Evolutionary conservation across 306 rosid species (phyloP).

Genomic region (Vicia sativa): DNA sequence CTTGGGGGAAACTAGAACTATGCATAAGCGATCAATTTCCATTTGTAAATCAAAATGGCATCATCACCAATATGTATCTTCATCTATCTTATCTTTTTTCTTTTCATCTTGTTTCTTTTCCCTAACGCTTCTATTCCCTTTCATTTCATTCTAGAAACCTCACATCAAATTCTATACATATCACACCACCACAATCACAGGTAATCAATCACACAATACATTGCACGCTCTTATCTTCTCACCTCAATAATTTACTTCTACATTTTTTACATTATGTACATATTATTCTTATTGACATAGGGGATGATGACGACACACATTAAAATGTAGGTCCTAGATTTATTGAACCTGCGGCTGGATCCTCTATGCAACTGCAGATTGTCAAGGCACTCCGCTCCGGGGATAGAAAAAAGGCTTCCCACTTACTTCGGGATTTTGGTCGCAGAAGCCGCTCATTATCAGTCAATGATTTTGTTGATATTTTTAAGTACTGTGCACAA

Average conservation of each 20-base stretch:
- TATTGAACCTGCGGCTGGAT: too few relatives aligned
- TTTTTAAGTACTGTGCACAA: constrained; percentile 65
- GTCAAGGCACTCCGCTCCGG: constrained; percentile 64
- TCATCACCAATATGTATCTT: constrained; percentile 46
- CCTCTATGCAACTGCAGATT: constrained; percentile 56
- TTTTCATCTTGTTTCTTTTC: not conserved
- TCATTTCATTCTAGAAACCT: constrained; percentile 30
- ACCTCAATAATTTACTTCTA: not conserved
- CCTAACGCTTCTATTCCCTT: constrained; percentile 14
- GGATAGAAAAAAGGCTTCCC: constrained; percentile 63
- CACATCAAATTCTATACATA: constrained; percentile 2
- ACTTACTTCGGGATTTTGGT: constrained; percentile 61
- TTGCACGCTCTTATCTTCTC: not conserved
- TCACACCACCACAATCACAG: constrained; percentile 33
- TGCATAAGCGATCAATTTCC: constrained; percentile 48
- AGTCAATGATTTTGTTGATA: constrained; percentile 59
- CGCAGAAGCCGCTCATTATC: constrained; percentile 49
- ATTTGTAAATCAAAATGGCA: constrained; percentile 44
- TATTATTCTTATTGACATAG: not conserved
- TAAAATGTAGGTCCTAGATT: constrained; percentile 46
- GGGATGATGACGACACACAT: too few relatives aligned
- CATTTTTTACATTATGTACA: not conserved
- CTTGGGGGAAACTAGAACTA: not conserved
- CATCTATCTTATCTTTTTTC: constrained; percentile 4
- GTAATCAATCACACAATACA: too few relatives aligned